Percentiles rank a stretch among this genome's conserved stretches.
Conservation (phyloP, 176 grass and related monocot genomes). For the Zea luxurians region DNA sequence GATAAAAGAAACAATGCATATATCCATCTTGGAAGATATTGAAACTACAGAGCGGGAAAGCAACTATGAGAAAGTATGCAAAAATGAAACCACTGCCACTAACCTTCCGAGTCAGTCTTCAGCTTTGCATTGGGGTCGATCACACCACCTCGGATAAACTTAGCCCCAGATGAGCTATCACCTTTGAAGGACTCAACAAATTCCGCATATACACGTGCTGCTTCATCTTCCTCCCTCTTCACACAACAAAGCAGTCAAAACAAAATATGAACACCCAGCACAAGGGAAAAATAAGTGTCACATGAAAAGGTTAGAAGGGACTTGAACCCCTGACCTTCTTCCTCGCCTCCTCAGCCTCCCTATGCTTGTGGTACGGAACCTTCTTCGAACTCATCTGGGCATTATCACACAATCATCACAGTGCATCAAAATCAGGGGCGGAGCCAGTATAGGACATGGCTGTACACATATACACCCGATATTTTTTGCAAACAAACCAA, state of each 20-base stretch:
- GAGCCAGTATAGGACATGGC: not conserved
- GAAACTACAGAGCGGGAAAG: slow-evolving; percentile 34
- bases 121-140: slow-evolving; percentile 98
- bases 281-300: not conserved
- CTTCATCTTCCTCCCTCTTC: slow-evolving; percentile 97
- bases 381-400: slow-evolving; percentile 79
- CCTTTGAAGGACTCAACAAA: slow-evolving; percentile 95
- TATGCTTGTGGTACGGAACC: slow-evolving; percentile 80
- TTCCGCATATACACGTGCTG: slow-evolving; percentile 80
- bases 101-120: slow-evolving; percentile 72
- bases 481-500: too few relatives aligned
- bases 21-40: slow-evolving; percentile 56
- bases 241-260: slow-evolving; percentile 28
- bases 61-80: not conserved
- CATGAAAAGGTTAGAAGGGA: slow-evolving; percentile 13
- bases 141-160: slow-evolving; percentile 92
- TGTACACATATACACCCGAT: not conserved
- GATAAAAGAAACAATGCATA: slow-evolving; percentile 74
- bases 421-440: slow-evolving; percentile 14
- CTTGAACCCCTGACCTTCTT: slow-evolving; percentile 66
- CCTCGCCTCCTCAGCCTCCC: slow-evolving; percentile 93
- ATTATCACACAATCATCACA: slow-evolving; percentile 26
- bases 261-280: not conserved
- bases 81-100: slow-evolving; percentile 42
- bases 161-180: slow-evolving; percentile 63